These are phyloP conservation scores for Aurinia saxatilis DNA, from an alignment of 345 rosid genomes.

Conservation along the genomic window DNA sequence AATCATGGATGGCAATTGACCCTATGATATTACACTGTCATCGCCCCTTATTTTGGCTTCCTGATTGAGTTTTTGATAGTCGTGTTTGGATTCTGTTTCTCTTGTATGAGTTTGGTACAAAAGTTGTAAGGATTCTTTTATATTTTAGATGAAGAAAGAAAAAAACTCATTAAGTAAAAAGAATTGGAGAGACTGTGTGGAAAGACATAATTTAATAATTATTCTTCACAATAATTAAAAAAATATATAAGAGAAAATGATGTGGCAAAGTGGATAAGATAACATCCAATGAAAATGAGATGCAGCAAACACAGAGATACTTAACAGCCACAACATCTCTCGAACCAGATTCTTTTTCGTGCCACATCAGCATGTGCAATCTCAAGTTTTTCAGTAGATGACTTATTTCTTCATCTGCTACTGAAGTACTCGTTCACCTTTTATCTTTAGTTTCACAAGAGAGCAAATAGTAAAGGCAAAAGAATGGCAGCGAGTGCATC, in stretches of 20 bases:
- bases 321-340: constrained; percentile 14
- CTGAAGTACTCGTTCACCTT: neutral
- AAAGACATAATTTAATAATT: too few relatives aligned
- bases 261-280: constrained; percentile 23
- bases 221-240: too few relatives aligned
- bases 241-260: neutral
- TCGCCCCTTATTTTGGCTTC: too few relatives aligned
- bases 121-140: too few relatives aligned
- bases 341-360: constrained; percentile 14
- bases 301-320: neutral
- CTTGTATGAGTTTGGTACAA: too few relatives aligned
- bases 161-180: too few relatives aligned
- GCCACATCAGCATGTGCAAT: constrained; percentile 29
- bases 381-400: constrained; percentile 5
- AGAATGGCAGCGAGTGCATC: constrained; percentile 55
- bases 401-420: constrained; percentile 22
- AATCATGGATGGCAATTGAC: too few relatives aligned
- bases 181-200: too few relatives aligned
- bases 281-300: constrained; percentile 27
- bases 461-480: neutral
- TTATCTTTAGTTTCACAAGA: neutral
- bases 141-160: too few relatives aligned
- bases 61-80: too few relatives aligned
- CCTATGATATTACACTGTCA: too few relatives aligned
- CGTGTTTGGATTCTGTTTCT: too few relatives aligned